These are phyloP conservation scores for Aspergillus saccharolyticus DNA, from an alignment of 495 filamentous ascomycete genomes.

Conservation along the genomic window DNA sequence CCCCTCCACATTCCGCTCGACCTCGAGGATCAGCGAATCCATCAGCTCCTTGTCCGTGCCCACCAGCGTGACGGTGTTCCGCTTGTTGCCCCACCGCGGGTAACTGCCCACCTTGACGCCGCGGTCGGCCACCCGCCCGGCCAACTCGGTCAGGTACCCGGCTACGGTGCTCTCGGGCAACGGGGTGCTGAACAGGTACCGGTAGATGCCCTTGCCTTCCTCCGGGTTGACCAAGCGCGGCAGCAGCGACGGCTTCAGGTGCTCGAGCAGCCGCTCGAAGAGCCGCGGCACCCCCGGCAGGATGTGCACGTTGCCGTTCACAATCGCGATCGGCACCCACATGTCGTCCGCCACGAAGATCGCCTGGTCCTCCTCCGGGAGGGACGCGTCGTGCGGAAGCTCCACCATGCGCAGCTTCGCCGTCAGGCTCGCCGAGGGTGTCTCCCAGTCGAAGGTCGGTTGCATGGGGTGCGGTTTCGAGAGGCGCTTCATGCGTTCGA, in stretches of 20 bases:
- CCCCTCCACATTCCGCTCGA: conserved; percentile 58
- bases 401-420: conserved; percentile 88
- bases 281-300: conserved; percentile 84
- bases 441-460: conserved; percentile 79
- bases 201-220: conserved; percentile 62
- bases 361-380: conserved; percentile 58
- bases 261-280: conserved; percentile 72
- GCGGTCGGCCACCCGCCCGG: conserved; percentile 58
- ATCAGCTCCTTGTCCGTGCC: conserved; percentile 62
- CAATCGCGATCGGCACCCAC: conserved; percentile 84
- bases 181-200: conserved; percentile 81
- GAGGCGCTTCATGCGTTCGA: conserved; percentile 74
- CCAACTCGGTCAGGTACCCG: conserved; percentile 72
- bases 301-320: conserved; percentile 91
- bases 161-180: conserved; percentile 81
- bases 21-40: conserved; percentile 55
- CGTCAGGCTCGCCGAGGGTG: conserved; percentile 66
- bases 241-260: conserved; percentile 63
- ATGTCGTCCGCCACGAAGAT: conserved; percentile 74
- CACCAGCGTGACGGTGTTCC: conserved; percentile 88
- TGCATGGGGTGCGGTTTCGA: conserved; percentile 66
- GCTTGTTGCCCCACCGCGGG: conserved; percentile 81
- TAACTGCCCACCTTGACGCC: conserved; percentile 97
- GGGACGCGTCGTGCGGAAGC: conserved; percentile 65
- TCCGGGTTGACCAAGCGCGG: conserved; percentile 71